Evolutionary conservation across 805 yeast species (phyloP).

Genomic region (Ogataea paraovalis): DNA sequence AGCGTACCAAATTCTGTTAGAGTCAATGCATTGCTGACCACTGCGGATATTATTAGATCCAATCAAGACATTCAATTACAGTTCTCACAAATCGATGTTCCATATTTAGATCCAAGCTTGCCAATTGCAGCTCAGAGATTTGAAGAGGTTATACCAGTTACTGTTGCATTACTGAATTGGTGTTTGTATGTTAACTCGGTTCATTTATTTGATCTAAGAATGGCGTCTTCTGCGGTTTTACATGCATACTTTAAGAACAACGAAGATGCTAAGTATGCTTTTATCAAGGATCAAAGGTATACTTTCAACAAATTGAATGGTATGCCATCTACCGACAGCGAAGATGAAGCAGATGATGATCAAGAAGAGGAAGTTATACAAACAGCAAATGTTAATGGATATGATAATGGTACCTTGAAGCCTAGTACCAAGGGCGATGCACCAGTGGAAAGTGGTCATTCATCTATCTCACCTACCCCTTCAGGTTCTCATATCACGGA

Average conservation of each 20-base stretch:
- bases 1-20: slow-evolving; percentile 63
- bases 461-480: slow-evolving; percentile 2
- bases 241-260: slow-evolving; percentile 68
- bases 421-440: not conserved
- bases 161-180: slow-evolving; percentile 79
- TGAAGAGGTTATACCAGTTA: slow-evolving; percentile 55
- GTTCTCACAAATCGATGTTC: slow-evolving; percentile 84
- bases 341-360: slow-evolving; percentile 3
- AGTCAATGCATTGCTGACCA: slow-evolving; percentile 63
- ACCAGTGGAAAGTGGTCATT: slow-evolving; percentile 1
- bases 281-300: slow-evolving; percentile 62
- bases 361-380: slow-evolving; percentile 3
- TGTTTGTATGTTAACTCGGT: slow-evolving; percentile 72
- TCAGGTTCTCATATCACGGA: slow-evolving; percentile 32
- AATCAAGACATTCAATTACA: slow-evolving; percentile 65
- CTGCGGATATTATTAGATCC: slow-evolving; percentile 70
- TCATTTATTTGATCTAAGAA: slow-evolving; percentile 77
- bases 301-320: slow-evolving; percentile 33
- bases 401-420: slow-evolving; percentile 1
- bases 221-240: slow-evolving; percentile 63
- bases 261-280: slow-evolving; percentile 52
- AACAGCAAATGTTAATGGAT: not conserved
- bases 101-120: slow-evolving; percentile 70
- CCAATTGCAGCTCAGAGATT: slow-evolving; percentile 30
- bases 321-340: slow-evolving; percentile 12